phyloP scores from a whole-genome alignment of 208 protist genomes.

The Phytomonas sp. region DNA sequence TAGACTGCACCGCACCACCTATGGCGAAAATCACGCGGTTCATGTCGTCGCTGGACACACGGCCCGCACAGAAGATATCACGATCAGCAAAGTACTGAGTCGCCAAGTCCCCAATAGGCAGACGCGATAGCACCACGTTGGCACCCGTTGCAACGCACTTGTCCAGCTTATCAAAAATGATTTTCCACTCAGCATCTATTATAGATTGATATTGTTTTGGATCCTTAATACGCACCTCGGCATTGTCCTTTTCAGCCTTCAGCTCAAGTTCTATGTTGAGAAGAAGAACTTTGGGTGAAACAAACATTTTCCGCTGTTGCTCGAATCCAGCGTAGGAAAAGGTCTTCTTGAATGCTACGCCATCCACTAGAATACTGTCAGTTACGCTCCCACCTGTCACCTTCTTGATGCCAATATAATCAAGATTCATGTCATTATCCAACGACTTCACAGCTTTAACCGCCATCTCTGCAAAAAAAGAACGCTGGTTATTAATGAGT shows the following conservation, averaged over 20 bases:
- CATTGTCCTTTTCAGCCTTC: conserved; percentile 99
- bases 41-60: conserved; percentile 96
- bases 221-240: conserved; percentile 98
- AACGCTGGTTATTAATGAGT: conserved; percentile 94
- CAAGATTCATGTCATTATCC: conserved; percentile 94
- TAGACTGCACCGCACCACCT: conserved; percentile 96
- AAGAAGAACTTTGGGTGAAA: conserved; percentile 96
- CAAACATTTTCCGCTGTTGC: conserved; percentile 98
- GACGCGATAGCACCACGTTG: conserved; percentile 98
- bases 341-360: conserved; percentile 99
- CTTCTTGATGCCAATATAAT: conserved; percentile 99
- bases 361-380: conserved; percentile 98
- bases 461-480: conserved; percentile 98
- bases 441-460: conserved; percentile 96
- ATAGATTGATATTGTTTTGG: conserved; percentile 99
- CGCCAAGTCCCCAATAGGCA: conserved; percentile 99
- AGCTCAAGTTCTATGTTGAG: conserved; percentile 99
- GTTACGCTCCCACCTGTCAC: conserved; percentile 98
- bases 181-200: conserved; percentile 99
- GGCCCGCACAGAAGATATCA: conserved; percentile 99
- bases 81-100: conserved; percentile 99
- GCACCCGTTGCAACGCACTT: conserved; percentile 97
- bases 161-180: conserved; percentile 99
- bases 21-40: conserved; percentile 94
- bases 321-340: conserved; percentile 99